Evolutionary conservation across 441 rosid species (phyloP), one percentile per base, ranked within the genome.

Genomic region (Eutrema salsugineum): DNA sequence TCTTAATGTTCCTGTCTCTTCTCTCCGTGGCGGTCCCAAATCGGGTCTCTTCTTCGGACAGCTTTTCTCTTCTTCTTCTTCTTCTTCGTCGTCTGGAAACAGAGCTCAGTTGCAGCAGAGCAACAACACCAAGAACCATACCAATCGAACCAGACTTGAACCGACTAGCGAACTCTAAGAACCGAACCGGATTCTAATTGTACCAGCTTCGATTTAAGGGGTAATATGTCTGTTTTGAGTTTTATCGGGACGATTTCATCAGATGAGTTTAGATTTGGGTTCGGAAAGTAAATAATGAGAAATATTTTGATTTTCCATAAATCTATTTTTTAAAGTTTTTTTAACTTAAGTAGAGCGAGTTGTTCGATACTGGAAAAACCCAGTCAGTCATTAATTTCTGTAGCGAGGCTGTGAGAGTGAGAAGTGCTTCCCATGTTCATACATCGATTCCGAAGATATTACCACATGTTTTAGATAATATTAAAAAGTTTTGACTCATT

Each of bases 1-100:
- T 63, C 96, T 94, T 9, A 91, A 94, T 65, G 98, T 94, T 3
- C 97, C 99, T 5, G 93, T 94, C 63, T 86, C 93, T 51, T 90
- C 99, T 0, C 83, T 90, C 5, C 81, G 89, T 47, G 91, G 96
- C 30, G 94, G 96, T 0, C 65, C 79, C n/a, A 75, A 68, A 14
- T 75, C 79, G 0, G 59, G 61, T 62, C 38, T 75, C 60, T 85
- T 87, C 62, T 88, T 93, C 1, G 92, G 89, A 44, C 74, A 88
- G 57, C 81, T 92, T 53, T 83, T 91, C 48, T 77, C 97, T 36
- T 63, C 79, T 38, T 63, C 76, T 0, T 57, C 76, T 2, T 40
- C 76, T 0, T 56, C 69, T 35, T 46, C 59, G 1, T 47, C 68
- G 8, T 27, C 74, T 10, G 64, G 46, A 4, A 75, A 68, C 62